A percentile compares a stretch with the other conserved stretches of the same genome.
Conservation (phyloP, 805 yeast genomes). For the Suhomyces sp. region DNA sequence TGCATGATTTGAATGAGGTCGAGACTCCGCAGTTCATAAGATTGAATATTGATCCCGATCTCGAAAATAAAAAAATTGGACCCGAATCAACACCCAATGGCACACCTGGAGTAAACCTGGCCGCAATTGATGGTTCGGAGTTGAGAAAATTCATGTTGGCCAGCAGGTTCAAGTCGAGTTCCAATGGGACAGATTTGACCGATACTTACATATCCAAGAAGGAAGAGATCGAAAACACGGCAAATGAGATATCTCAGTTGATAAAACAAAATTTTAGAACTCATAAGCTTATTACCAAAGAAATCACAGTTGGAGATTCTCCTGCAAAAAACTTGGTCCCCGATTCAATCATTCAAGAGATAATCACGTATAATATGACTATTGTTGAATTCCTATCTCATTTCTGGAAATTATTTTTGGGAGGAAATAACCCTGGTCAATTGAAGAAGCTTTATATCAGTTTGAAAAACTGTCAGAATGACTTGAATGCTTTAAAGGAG, state of each 20-base stretch:
- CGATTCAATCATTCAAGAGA: slow-evolving; percentile 28
- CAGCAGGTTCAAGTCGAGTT: slow-evolving; percentile 15
- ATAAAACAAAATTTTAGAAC: slow-evolving; percentile 57
- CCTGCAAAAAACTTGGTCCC: slow-evolving; percentile 34
- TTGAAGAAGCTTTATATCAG: slow-evolving; percentile 38
- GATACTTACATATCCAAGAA: slow-evolving; percentile 31
- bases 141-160: slow-evolving; percentile 18
- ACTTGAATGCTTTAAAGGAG: slow-evolving; percentile 27
- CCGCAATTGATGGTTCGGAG: slow-evolving; percentile 17
- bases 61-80: slow-evolving; percentile 14
- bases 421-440: slow-evolving; percentile 37
- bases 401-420: slow-evolving; percentile 41
- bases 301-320: slow-evolving; percentile 13
- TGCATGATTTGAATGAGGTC: slow-evolving; percentile 51
- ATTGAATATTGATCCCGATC: slow-evolving; percentile 35
- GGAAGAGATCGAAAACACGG: slow-evolving; percentile 42
- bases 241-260: slow-evolving; percentile 44
- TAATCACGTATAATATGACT: slow-evolving; percentile 38
- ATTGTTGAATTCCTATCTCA: slow-evolving; percentile 44
- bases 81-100: slow-evolving; percentile 29
- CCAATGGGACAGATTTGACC: slow-evolving; percentile 21
- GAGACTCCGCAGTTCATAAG: slow-evolving; percentile 53
- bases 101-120: slow-evolving; percentile 26
- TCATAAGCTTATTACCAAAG: slow-evolving; percentile 35
- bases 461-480: slow-evolving; percentile 34